Percentiles rank a stretch among this genome's conserved stretches.
phyloP scores from a whole-genome alignment of 305 asterid genomes.

The Fraxinus angustifolia region DNA sequence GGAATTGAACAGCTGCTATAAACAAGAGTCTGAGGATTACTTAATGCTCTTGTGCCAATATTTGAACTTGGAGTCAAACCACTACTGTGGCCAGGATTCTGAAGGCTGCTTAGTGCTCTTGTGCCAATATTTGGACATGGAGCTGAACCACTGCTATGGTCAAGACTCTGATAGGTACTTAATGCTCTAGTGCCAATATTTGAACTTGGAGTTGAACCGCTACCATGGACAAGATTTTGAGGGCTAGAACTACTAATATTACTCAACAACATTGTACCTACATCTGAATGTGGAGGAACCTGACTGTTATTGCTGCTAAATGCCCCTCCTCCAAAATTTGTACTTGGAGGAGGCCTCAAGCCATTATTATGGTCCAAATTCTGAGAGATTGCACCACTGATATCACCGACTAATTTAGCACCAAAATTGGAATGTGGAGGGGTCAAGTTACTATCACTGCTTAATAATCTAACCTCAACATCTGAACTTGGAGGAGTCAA shows the following conservation, averaged over 20 bases:
- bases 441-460: constrained; percentile 26
- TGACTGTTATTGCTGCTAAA: constrained; percentile 29
- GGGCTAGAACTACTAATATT: constrained; percentile 33
- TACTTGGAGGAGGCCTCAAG: constrained; percentile 27
- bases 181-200: constrained; percentile 12
- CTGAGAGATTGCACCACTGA: constrained; percentile 32
- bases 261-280: constrained; percentile 24
- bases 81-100: not conserved
- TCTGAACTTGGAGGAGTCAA: constrained; percentile 29
- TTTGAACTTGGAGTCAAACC: not conserved
- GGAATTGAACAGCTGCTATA: not conserved
- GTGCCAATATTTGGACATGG: constrained; percentile 16
- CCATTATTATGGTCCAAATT: constrained; percentile 30
- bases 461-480: constrained; percentile 25
- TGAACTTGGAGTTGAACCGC: constrained; percentile 15
- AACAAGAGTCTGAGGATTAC: constrained; percentile 8
- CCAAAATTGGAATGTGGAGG: constrained; percentile 31
- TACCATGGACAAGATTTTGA: constrained; percentile 21
- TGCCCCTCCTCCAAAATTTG: constrained; percentile 31
- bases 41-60: constrained; percentile 7
- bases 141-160: constrained; percentile 11
- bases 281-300: constrained; percentile 28
- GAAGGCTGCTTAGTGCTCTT: constrained; percentile 1
- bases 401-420: constrained; percentile 27
- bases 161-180: not conserved